A percentile compares a stretch with the other conserved stretches of the same genome.
phyloP scores from a whole-genome alignment of 2,329 filamentous ascomycete genomes.

The Verticillium dahliae region DNA sequence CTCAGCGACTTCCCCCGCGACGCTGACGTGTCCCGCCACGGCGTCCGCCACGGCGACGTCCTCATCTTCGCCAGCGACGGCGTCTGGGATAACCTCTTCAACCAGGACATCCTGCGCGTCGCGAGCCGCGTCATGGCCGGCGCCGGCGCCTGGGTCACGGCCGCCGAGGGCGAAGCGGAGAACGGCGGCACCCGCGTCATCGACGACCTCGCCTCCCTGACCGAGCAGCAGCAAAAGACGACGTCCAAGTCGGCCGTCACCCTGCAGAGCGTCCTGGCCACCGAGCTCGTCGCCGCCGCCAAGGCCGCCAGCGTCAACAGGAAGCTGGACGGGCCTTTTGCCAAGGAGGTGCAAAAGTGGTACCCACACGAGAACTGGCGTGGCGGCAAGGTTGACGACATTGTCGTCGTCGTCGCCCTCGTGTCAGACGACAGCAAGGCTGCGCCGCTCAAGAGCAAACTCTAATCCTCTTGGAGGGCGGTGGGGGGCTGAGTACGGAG shows the following conservation, averaged over 20 bases:
- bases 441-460: slow-evolving; percentile 17
- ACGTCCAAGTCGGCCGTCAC: slow-evolving; percentile 30
- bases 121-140: slow-evolving; percentile 71
- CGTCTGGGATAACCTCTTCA: slow-evolving; percentile 91
- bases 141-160: slow-evolving; percentile 66
- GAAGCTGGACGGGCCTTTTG: slow-evolving; percentile 84
- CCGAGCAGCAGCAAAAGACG: slow-evolving; percentile 28
- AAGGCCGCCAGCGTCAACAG: slow-evolving; percentile 78
- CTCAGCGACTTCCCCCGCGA: slow-evolving; percentile 80
- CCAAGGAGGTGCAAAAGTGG: slow-evolving; percentile 84
- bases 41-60: slow-evolving; percentile 82
- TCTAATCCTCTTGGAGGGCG: slow-evolving; percentile 14
- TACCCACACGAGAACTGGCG: slow-evolving; percentile 82
- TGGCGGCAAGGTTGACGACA: slow-evolving; percentile 94
- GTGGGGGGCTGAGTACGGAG: not conserved
- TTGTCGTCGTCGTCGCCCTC: slow-evolving; percentile 76
- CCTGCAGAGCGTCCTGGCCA: slow-evolving; percentile 72
- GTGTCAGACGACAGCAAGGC: slow-evolving; percentile 56
- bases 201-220: slow-evolving; percentile 49
- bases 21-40: slow-evolving; percentile 70
- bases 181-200: slow-evolving; percentile 57
- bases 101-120: slow-evolving; percentile 79
- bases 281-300: slow-evolving; percentile 72
- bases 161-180: slow-evolving; percentile 19
- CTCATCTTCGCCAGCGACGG: slow-evolving; percentile 93